Base-by-base conservation (phyloP, 306 rosid genomes). In the Ochetophila trinervis region DNA sequence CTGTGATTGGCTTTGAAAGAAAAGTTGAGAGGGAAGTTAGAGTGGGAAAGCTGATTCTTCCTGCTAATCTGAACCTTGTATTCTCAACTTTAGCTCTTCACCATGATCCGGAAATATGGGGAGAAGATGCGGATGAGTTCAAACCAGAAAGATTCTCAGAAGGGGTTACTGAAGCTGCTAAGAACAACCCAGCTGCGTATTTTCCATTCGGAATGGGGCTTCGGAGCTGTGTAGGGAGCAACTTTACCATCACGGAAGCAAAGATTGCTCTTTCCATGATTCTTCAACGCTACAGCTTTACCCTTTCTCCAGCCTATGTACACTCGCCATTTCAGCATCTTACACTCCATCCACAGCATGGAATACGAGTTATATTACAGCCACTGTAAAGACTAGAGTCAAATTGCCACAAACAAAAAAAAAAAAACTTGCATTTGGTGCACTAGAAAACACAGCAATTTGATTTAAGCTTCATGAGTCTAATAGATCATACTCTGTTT, bases 201-300 rank as follows among this genome's bases (percentile, higher is more conserved):
- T 20, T 65, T 0, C 72, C 69, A 4, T 76, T 76, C 50, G 72
- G 60, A 27, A 13, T 64, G 47, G 80, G 80, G 45, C 73, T 73
- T 20, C 35, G 80, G 30, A 40, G 0, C n/a, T 70, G 73, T 42
- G 68, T 60, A 17, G 68, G 80, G 5, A 2, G 53, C 1, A 70
- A 65, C 68, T 76, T 76, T 44, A n/a, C 69, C 4, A 57, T 30
- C 9, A 76, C 24, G 8, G 68, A 76, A 76, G 23, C 69, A 44
- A 76, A 70, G 65, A 60, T 76, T 65, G 80, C 69, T 30, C 65
- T 76, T 6, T 40, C 68, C 0, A 76, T 70, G 73, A 76, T 76
- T 65, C 59, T 76, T 20, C 76, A 70, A 44, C 64, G 59, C 63
- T 70, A 59, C 44, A 18, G 50, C 27, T 69, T 76, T 50, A 58